A percentile compares a stretch with the other conserved stretches of the same genome.
phyloP scores from a whole-genome alignment of 1,284 basidiomycete species.

The Moesziomyces parantarcticus region DNA sequence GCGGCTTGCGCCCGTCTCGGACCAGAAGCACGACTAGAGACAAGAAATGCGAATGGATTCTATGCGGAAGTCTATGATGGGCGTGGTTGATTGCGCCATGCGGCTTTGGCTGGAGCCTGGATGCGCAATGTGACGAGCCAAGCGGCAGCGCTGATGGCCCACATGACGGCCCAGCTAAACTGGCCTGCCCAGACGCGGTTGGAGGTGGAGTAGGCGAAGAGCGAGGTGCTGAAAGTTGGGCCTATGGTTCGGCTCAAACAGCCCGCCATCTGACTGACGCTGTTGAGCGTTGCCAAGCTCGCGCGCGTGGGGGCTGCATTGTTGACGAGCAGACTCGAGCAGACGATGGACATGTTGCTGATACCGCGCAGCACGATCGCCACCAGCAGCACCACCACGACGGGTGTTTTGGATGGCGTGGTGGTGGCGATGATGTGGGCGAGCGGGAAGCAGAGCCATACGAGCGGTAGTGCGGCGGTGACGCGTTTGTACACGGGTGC shows the following conservation, averaged over 20 bases:
- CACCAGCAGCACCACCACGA: slow-evolving; percentile 11
- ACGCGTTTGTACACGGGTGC: slow-evolving; percentile 28
- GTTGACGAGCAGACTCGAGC: slow-evolving; percentile 48
- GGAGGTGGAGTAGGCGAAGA: slow-evolving; percentile 49
- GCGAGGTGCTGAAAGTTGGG: slow-evolving; percentile 38
- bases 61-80: neutral
- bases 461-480: slow-evolving; percentile 35
- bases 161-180: slow-evolving; percentile 44
- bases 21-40: slow-evolving; percentile 1
- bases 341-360: slow-evolving; percentile 53
- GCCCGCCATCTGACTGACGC: slow-evolving; percentile 47
- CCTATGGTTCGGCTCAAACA: slow-evolving; percentile 45
- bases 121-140: slow-evolving; percentile 28
- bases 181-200: slow-evolving; percentile 30
- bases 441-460: slow-evolving; percentile 49
- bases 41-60: neutral
- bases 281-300: slow-evolving; percentile 49
- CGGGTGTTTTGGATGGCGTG: slow-evolving; percentile 5
- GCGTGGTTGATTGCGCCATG: slow-evolving; percentile 19
- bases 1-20: slow-evolving; percentile 10
- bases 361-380: slow-evolving; percentile 35
- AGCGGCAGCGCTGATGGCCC: slow-evolving; percentile 12
- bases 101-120: slow-evolving; percentile 20
- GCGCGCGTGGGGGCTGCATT: slow-evolving; percentile 38
- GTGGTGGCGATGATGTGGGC: slow-evolving; percentile 34